A percentile compares a stretch with the other conserved stretches of the same genome.
These are phyloP conservation scores for Penium margaritaceum DNA, from an alignment of 139 green algal genomes.

Conservation along the genomic window DNA sequence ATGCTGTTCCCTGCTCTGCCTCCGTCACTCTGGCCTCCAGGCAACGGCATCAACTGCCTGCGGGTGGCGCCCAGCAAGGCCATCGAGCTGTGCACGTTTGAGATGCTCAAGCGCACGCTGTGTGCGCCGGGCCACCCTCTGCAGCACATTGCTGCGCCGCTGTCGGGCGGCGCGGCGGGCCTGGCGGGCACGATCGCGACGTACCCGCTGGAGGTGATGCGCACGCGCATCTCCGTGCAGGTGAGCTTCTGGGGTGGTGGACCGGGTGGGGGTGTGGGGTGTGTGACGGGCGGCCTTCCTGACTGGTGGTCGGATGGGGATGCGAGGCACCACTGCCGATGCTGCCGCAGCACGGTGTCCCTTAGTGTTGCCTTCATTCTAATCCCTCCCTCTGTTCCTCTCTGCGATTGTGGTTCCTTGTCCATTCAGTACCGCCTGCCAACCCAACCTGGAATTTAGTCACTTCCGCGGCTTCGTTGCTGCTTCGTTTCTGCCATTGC, in stretches of 20 bases:
- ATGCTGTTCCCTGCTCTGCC: background rate
- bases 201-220: constrained; percentile 33
- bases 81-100: constrained; percentile 27
- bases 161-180: constrained; percentile 9
- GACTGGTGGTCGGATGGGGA: background rate
- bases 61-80: constrained; percentile 32
- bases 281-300: background rate
- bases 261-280: background rate
- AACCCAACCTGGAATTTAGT: no score
- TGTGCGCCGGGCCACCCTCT: constrained; percentile 1
- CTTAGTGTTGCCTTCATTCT: background rate
- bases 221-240: constrained; percentile 25
- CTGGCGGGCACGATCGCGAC: constrained; percentile 22
- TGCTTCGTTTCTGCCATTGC: no score
- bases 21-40: background rate
- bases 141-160: constrained; percentile 9
- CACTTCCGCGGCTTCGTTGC: no score
- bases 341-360: background rate
- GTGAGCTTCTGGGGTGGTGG: constrained; percentile 4
- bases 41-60: constrained; percentile 31
- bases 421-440: no score
- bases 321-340: background rate
- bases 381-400: no score
- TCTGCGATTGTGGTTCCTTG: no score
- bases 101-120: constrained; percentile 25